Evolutionary conservation across 352 stramenopile species (phyloP).

Genomic region (Pythium aquatile): DNA sequence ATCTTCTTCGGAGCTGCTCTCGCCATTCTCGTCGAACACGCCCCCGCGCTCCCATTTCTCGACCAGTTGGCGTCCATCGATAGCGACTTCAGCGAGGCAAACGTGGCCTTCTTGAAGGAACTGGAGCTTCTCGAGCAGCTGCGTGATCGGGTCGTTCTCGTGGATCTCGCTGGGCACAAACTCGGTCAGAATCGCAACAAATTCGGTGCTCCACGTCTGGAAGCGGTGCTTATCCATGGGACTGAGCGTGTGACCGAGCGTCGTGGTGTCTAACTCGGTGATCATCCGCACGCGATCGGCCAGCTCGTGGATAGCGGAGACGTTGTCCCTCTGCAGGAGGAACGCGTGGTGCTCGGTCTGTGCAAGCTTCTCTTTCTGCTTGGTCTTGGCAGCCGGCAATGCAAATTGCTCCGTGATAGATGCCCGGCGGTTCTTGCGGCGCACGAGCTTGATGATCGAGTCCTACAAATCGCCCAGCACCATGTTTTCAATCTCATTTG

Average conservation of each 20-base stretch:
- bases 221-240: conserved; percentile 59
- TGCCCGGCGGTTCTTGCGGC: conserved; percentile 46
- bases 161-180: conserved; percentile 53
- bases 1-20: conserved; percentile 20
- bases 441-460: conserved; percentile 50
- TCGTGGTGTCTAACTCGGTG: conserved; percentile 20
- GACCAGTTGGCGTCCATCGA: conserved; percentile 46
- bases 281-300: conserved; percentile 43
- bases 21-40: conserved; percentile 38
- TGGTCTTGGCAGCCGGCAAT: conserved; percentile 33
- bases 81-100: conserved; percentile 51
- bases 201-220: conserved; percentile 35
- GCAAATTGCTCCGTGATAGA: conserved; percentile 52
- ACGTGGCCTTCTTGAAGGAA: conserved; percentile 54
- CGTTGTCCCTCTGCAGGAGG: conserved; percentile 53
- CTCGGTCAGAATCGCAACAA: conserved; percentile 38
- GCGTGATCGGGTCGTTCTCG: conserved; percentile 43
- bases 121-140: conserved; percentile 50
- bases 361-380: conserved; percentile 44
- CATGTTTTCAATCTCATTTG: too few relatives aligned
- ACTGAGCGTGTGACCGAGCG: conserved; percentile 29
- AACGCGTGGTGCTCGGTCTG: conserved; percentile 53
- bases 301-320: conserved; percentile 37
- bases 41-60: conserved; percentile 53
- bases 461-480: conserved; percentile 30